Conservation (phyloP, 768 basidiomycete species). For the Suillus spraguei region DNA sequence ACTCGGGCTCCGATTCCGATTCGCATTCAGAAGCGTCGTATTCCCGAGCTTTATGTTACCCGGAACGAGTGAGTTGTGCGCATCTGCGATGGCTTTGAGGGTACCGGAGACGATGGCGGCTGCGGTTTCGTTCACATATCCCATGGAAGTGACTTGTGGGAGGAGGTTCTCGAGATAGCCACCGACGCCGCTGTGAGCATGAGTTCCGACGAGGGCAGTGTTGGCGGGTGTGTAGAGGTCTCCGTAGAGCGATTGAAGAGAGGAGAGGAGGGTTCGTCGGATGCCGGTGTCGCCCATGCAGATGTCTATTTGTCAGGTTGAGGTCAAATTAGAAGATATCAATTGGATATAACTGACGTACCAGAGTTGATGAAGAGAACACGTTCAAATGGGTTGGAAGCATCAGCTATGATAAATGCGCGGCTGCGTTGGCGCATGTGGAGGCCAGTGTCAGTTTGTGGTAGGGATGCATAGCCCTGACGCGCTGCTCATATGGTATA, state of each 20-base stretch:
- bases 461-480: conserved; percentile 67
- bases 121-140: conserved; percentile 72
- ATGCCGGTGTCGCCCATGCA: conserved; percentile 82
- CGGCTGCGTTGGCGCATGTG: conserved; percentile 82
- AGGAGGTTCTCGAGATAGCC: conserved; percentile 80
- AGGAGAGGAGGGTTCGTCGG: conserved; percentile 64
- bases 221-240: conserved; percentile 71
- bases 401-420: conserved; percentile 74
- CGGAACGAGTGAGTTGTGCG: conserved; percentile 60
- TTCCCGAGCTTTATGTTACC: conserved; percentile 69
- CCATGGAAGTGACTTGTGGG: conserved; percentile 73
- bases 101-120: conserved; percentile 73
- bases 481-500: conserved; percentile 3
- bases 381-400: conserved; percentile 54
- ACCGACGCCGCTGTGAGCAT: conserved; percentile 76
- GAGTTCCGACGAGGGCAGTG: conserved; percentile 75
- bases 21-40: conserved; percentile 66
- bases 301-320: conserved; percentile 46
- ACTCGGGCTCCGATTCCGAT: conserved; percentile 74
- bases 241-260: conserved; percentile 57
- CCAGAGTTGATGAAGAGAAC: conserved; percentile 80
- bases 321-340: conserved; percentile 21
- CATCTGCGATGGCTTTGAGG: conserved; percentile 66
- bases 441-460: conserved; percentile 72
- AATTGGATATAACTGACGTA: conserved; percentile 21